Base-by-base conservation (phyloP, 1,139 yeast species). In the Pichia sp. region DNA sequence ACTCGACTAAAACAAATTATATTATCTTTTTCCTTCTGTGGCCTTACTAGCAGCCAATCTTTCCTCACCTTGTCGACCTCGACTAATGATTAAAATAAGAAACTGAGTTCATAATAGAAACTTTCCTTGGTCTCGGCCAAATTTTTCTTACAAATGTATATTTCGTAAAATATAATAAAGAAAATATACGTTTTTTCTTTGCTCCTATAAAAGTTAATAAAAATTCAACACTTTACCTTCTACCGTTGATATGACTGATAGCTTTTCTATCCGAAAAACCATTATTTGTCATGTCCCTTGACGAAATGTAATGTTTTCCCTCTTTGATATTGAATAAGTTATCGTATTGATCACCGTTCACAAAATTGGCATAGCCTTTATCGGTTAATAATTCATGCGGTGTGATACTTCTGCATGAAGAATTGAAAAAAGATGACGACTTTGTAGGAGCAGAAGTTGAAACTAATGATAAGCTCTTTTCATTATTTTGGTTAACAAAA, bases 391-490 rank as follows among this genome's bases (percentile, higher is more conserved):
- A 9, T 18, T 34, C 51, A 46, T 51, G 49, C 12, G 49, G 41
- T n/a, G 30, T 42, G 26, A 41, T 30, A 21, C 37, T 12, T 23
- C 25, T 39, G 4, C n/a, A 30, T 3, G 19, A 16, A n/a, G 37
- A 1, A 21, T 45, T 45, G 19, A 51, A 54, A 47, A 54, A 51
- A 3, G 50, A 43, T 2, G 46, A 26, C 44, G 68, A 69, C 42
- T 68, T 63, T 5, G 71, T 66, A 1, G 83, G 81, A 2, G 75
- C 79, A 12, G 79, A 74, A 0, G 73, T 67, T 10, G 70, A 62
- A n/a, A 66, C 60, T 7, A 65, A 65, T 52, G 65, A 55, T 28
- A 61, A 25, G 34, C 56, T 55, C 22, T 62, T 55, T 13, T 60
- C 60, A 44, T 62, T 61, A 34, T 60, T 61, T 30, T 49, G 48